Base-by-base conservation (phyloP, 2,329 filamentous ascomycete species). In the Sclerotinia subarctica region DNA sequence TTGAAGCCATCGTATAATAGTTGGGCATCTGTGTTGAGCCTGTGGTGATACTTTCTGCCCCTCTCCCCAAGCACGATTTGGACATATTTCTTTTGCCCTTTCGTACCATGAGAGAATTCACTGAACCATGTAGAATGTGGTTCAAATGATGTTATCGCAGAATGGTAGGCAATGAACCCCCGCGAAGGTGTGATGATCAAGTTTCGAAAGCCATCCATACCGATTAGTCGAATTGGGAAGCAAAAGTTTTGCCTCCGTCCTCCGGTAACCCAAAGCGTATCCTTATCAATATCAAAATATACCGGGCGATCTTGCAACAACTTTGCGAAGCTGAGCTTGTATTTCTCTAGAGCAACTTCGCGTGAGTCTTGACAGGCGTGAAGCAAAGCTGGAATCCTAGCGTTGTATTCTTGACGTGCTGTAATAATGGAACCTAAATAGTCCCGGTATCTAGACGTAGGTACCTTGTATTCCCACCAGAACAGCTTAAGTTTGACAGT, bases 131-230 rank as follows among this genome's bases (percentile, higher is more conserved):
- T 2, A 7, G 21, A 1, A 21, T 13, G 10, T 13, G 29, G 29
- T 6, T 54, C 52, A n/a, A 7, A 6, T 2, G 52, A 35, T 32
- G 19, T 54, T 1, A 2, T 17, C 13, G 2, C 0, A 54, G 52
- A 10, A n/a, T 4, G 0, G 21, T 32, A 2, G 8, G 0, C 1
- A 3, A 21, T 2, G 5, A 11, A 1, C 1, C 2, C 0, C 3
- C 5, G 4, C 8, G 53, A 38, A 56, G 53, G 53, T 38, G 53
- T 56, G 32, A 56, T 24, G 21, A 56, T 56, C 21, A 56, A 38
- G 13, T 56, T 56, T 24, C 6, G 53, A 38, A 56, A 38, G 11
- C 53, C 53, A 4, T 24, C 53, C 53, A 56, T 56, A 17, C 21
- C 21, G 19, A 56, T n/a, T 13, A 59, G n/a, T 15, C 24, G 38